Evolutionary conservation across 352 stramenopile genomes (phyloP), one percentile per base, ranked within the genome.

Genomic region (Pythium pectinolyticum): DNA sequence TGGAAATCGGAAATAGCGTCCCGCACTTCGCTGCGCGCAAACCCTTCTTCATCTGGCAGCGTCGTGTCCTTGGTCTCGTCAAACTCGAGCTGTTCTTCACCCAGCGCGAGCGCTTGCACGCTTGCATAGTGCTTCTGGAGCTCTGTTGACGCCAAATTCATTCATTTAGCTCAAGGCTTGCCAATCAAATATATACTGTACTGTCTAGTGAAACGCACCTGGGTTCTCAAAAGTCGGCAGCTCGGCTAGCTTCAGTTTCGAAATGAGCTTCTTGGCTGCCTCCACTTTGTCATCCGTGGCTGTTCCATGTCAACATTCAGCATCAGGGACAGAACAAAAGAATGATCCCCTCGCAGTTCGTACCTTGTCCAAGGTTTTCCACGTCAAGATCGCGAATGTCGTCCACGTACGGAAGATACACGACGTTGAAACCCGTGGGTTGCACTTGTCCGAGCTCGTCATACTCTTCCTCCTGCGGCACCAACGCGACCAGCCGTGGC

Each of bases 81-180:
- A 25, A 93, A 93, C 51, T 83, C 75, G 20, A 94, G 69, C 41
- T 78, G 69, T 32, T 92, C 82, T 66, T 94, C 84, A 1, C 77
- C 74, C 3, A 94, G 63, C 0, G 86, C 86, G 37, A 94, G 75
- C 25, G 84, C 86, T 65, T 94, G 86, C 20, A 93, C 78, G 17
- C 70, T 86, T 31, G 86, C 75, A 50, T 93, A 94, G 57, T 94
- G 86, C 49, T 94, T 94, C 67, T 94, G 86, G 27, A 94, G 70
- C 53, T 93, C 86, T 94, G 54, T 6, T 47, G 24, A 11, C 25
- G 54, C 17, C 22, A 27, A 48, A 12, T 28, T 34, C 31, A 43
- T 9, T 15, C 9, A 40, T 15, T 15, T 15, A 15, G 9, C 34
- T 34, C 40, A 47, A 20, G 15, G 15, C 10, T 20, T 43, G 37